phyloP scores from a whole-genome alignment of 2,329 filamentous ascomycete species.

The Graphiopsis chlorocephala region DNA sequence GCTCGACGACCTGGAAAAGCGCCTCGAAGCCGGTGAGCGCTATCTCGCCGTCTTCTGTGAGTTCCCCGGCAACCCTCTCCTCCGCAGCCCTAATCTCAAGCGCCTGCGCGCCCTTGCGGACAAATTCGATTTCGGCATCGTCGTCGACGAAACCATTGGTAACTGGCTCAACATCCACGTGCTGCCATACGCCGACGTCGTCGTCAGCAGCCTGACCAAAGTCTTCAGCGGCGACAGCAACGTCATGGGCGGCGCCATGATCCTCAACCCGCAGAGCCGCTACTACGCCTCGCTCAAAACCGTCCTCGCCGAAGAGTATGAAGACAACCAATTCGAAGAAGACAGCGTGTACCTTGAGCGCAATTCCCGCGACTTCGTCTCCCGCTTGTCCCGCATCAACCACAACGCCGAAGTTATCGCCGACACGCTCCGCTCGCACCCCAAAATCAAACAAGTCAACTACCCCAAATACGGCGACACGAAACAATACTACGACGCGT shows the following conservation, averaged over 20 bases:
- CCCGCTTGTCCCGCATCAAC: constrained; percentile 81
- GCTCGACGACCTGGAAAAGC: constrained; percentile 75
- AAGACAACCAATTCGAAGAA: constrained; percentile 92
- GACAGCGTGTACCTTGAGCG: constrained; percentile 93
- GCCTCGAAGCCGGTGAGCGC: constrained; percentile 68
- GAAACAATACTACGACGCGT: constrained; percentile 72
- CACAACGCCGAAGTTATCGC: constrained; percentile 80
- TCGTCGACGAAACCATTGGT: constrained; percentile 94
- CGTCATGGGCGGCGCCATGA: constrained; percentile 82
- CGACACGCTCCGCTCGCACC: constrained; percentile 61
- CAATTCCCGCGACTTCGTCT: constrained; percentile 88
- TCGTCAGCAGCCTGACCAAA: constrained; percentile 93
- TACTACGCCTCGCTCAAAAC: constrained; percentile 70
- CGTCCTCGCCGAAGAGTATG: constrained; percentile 64
- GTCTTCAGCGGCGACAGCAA: constrained; percentile 97
- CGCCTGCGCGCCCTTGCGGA: constrained; percentile 80
- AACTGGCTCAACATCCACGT: constrained; percentile 97
- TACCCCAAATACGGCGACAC: constrained; percentile 81
- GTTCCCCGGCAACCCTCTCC: constrained; percentile 87
- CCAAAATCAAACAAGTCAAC: constrained; percentile 71
- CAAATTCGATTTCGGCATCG: constrained; percentile 80
- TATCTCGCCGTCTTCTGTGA: constrained; percentile 88
- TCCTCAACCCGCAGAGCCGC: constrained; percentile 64
- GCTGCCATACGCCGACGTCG: constrained; percentile 80
- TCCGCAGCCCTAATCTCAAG: constrained; percentile 77